Evolutionary conservation across 495 filamentous ascomycete genomes (phyloP).

Genomic region (Talaromyces nanjingensis): DNA sequence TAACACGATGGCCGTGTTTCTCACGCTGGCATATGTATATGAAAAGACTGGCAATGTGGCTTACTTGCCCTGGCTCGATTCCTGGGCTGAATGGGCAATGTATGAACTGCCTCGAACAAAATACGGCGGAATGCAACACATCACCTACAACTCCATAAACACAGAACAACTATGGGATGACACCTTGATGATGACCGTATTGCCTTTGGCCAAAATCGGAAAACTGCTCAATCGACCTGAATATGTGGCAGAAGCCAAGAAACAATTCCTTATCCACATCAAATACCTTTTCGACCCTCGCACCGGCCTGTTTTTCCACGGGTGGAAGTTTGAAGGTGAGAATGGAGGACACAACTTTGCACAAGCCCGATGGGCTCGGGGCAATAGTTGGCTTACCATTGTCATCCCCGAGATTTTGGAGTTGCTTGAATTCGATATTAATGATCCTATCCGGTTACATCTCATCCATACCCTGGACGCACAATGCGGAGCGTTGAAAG

Average conservation of each 20-base stretch:
- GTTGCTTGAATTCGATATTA: constrained; percentile 46
- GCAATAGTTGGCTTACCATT: constrained; percentile 65
- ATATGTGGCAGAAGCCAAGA: constrained; percentile 67
- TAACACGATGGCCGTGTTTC: constrained; percentile 70
- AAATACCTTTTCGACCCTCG: constrained; percentile 63
- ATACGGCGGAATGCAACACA: constrained; percentile 68
- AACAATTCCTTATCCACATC: constrained; percentile 64
- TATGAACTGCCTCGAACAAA: constrained; percentile 60
- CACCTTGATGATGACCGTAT: constrained; percentile 73
- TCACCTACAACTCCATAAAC: constrained; percentile 59
- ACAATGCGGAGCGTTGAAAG: constrained; percentile 52
- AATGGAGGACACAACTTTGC: constrained; percentile 66
- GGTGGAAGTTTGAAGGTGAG: constrained; percentile 55
- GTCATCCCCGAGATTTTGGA: constrained; percentile 68
- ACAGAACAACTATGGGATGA: constrained; percentile 70
- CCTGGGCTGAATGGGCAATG: constrained; percentile 73
- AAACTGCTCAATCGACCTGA: constrained; percentile 53
- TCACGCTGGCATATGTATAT: constrained; percentile 65
- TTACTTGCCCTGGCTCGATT: constrained; percentile 63
- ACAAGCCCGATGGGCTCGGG: constrained; percentile 60
- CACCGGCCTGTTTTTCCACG: constrained; percentile 66
- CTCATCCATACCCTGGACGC: constrained; percentile 54
- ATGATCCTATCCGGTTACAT: constrained; percentile 54
- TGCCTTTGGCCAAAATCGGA: constrained; percentile 71
- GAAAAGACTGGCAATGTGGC: constrained; percentile 54